These are phyloP conservation scores for Diatrype stigma DNA, from an alignment of 2,329 filamentous ascomycete species.

Conservation along the genomic window DNA sequence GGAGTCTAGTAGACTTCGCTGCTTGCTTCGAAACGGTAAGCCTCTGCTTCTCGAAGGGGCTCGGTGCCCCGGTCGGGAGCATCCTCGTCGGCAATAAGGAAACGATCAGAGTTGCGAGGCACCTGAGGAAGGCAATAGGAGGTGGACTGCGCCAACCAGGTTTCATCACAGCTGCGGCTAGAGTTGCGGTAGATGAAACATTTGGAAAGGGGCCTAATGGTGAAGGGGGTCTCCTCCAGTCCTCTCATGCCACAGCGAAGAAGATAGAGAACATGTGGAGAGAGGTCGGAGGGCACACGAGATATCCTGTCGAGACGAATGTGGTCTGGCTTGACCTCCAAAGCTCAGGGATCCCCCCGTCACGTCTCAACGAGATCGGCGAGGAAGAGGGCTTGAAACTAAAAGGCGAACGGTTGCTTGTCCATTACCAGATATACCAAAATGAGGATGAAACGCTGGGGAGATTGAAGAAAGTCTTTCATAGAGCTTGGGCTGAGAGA, in stretches of 20 bases:
- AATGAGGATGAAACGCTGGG: no score
- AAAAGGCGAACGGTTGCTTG: constrained; percentile 53
- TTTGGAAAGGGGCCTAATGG: constrained; percentile 48
- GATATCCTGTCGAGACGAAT: constrained; percentile 76
- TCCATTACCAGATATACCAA: constrained; percentile 53
- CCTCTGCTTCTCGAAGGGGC: constrained; percentile 77
- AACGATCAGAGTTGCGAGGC: constrained; percentile 35
- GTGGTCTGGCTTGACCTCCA: constrained; percentile 83
- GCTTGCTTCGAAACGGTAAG: constrained; percentile 68
- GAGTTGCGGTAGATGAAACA: constrained; percentile 57
- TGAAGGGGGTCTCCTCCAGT: constrained; percentile 35
- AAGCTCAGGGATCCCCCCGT: constrained; percentile 49
- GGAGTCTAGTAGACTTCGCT: constrained; percentile 58
- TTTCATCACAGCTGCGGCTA: constrained; percentile 66
- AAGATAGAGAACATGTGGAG: constrained; percentile 67
- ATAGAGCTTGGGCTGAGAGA: no score
- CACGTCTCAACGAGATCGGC: constrained; percentile 48
- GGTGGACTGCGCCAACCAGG: constrained; percentile 72
- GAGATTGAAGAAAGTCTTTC: no score
- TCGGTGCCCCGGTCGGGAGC: constrained; percentile 76
- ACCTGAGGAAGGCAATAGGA: constrained; percentile 65
- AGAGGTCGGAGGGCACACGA: constrained; percentile 62
- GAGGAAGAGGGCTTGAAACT: constrained; percentile 52
- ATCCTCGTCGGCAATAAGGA: constrained; percentile 56
- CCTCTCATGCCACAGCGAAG: constrained; percentile 60